Base-by-base conservation (phyloP, 2,329 filamentous ascomycete species). In the Arthrinium puccinioides region DNA sequence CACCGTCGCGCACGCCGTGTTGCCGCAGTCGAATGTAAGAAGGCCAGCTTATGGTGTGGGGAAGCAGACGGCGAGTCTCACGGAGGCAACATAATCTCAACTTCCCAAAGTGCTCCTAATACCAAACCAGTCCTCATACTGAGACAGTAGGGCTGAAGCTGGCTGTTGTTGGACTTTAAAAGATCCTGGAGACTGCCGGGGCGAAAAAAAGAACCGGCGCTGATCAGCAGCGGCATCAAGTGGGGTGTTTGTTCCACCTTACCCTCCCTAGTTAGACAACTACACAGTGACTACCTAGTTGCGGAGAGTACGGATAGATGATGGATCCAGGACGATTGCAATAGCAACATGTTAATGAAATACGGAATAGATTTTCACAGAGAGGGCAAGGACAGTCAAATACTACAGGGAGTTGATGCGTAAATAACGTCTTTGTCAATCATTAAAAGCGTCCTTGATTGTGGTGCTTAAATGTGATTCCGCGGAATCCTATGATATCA, bases 1-100 rank as follows among this genome's bases (percentile, higher is more conserved):
- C n/a, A n/a, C n/a, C n/a, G n/a, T n/a, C n/a, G n/a, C n/a, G n/a
- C n/a, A n/a, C n/a, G n/a, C n/a, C n/a, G n/a, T n/a, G n/a, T n/a
- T n/a, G n/a, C n/a, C n/a, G n/a, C n/a, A n/a, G n/a, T n/a, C n/a
- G n/a, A n/a, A n/a, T n/a, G n/a, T n/a, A n/a, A n/a, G n/a, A n/a
- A n/a, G n/a, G n/a, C n/a, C n/a, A n/a, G n/a, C n/a, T n/a, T n/a
- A 20, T 24, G 11, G 20, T 20, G 23, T 36, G 24, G 18, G 14
- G 24, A 36, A 24, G 20, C 7, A 11, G 11, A 16, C 9, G 21
- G 33, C 21, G 38, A 18, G 23, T 41, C 29, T 47, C 39, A 50
- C 36, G 40, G 46, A 40, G 47, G 48, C 18, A 46, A 38, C 29
- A 48, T 36, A 41, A 50, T 39, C 23, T 51, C 42, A n/a, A 44